Percentiles rank a stretch among this genome's conserved stretches.
phyloP scores from a whole-genome alignment of 148 eudicot species.

The Vaccinium myrtillus region DNA sequence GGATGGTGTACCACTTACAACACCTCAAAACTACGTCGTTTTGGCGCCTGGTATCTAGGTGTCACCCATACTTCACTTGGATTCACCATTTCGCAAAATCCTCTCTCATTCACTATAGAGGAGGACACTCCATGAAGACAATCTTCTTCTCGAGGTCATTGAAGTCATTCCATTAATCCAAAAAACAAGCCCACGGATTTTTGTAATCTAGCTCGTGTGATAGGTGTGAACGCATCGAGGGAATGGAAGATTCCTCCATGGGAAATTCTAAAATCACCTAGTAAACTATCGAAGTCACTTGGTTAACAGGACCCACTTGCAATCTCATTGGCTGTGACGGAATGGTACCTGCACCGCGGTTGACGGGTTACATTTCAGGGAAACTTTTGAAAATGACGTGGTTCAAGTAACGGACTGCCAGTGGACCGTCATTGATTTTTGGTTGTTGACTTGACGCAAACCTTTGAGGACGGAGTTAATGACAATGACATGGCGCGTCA shows the following conservation, averaged over 20 bases:
- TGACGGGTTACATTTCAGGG: not conserved
- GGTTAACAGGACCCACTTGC: not conserved
- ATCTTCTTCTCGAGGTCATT: not conserved
- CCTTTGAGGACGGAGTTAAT: not conserved
- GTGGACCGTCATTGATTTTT: no score
- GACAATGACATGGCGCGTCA: not conserved
- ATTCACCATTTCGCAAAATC: not conserved
- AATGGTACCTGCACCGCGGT: not conserved
- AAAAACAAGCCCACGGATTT: not conserved
- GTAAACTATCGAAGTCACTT: no score
- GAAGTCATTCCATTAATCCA: not conserved
- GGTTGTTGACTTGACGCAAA: not conserved
- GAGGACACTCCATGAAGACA: no score
- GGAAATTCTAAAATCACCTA: not conserved
- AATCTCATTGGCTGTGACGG: constrained; percentile 15
- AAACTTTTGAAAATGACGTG: no score
- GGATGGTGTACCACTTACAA: no score
- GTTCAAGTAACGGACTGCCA: no score
- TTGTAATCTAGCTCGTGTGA: no score
- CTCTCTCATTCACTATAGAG: not conserved
- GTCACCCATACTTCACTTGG: no score
- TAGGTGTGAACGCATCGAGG: constrained; percentile 17
- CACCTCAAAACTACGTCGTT: no score
- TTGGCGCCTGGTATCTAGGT: no score
- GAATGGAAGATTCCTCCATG: constrained; percentile 11